phyloP scores from a whole-genome alignment of 2,329 filamentous ascomycete genomes.

The Fusarium albosuccineum region DNA sequence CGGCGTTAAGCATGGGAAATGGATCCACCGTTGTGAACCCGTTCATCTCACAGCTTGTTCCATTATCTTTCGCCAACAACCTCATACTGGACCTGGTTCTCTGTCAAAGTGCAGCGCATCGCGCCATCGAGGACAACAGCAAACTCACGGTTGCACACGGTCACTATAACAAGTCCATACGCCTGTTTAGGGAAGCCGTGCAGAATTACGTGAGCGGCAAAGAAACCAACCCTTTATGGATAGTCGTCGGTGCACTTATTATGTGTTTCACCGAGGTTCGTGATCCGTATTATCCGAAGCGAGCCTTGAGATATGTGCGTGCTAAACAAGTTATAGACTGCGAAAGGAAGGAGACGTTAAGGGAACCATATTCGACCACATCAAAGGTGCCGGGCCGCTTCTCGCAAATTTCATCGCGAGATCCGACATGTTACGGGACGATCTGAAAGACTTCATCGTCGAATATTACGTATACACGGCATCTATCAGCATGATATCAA shows the following conservation, averaged over 20 bases:
- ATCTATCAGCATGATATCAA: conserved; percentile 3
- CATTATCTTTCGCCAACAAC: not conserved
- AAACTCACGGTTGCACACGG: not conserved
- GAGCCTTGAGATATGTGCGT: not conserved
- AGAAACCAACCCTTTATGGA: not conserved
- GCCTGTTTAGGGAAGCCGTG: not conserved
- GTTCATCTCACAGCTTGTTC: not conserved
- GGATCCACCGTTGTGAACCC: not conserved
- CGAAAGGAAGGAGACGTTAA: not conserved
- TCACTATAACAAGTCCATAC: not conserved
- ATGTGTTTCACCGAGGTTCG: conserved; percentile 2
- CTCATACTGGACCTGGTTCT: not conserved
- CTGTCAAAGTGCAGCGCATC: not conserved
- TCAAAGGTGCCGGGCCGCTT: not conserved
- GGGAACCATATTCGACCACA: not conserved
- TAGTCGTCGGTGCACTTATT: not conserved
- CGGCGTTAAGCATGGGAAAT: not conserved
- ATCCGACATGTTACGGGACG: not conserved
- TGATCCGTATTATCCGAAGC: not conserved
- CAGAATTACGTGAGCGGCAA: not conserved
- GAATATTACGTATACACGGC: not conserved
- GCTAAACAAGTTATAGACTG: not conserved
- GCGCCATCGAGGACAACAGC: not conserved
- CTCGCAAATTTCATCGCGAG: not conserved
- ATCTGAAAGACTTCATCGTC: not conserved